Conservation (phyloP, 2,329 filamentous ascomycete genomes). For the Alternaria ethzedia region DNA sequence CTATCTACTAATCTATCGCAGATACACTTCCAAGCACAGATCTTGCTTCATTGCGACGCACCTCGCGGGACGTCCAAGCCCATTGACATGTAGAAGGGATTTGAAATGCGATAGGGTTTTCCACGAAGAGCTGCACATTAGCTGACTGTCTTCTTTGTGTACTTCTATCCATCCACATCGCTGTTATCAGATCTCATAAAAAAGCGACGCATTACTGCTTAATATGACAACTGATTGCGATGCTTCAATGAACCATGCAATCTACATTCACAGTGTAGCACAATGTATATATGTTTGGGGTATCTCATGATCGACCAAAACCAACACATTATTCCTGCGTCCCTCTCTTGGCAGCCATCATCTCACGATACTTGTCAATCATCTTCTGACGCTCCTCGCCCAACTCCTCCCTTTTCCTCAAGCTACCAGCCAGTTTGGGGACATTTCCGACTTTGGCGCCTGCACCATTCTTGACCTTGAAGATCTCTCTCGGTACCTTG, state of each 20-base stretch:
- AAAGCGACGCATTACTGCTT: background rate
- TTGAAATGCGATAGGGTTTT: background rate
- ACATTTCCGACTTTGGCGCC: slow-evolving; percentile 72
- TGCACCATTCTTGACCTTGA: slow-evolving; percentile 69
- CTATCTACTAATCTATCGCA: too few relatives aligned
- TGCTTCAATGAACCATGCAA: background rate
- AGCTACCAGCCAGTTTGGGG: slow-evolving; percentile 71
- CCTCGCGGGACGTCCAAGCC: too few relatives aligned
- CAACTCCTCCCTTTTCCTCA: slow-evolving; percentile 75
- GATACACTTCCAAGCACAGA: too few relatives aligned
- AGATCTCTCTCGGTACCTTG: slow-evolving; percentile 66
- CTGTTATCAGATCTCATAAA: background rate
- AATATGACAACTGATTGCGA: accelerated
- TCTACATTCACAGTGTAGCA: background rate
- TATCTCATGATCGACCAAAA: background rate
- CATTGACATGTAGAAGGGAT: too few relatives aligned
- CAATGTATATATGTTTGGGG: background rate
- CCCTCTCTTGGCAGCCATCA: slow-evolving; percentile 61
- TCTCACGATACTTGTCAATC: slow-evolving; percentile 74
- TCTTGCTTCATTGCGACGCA: too few relatives aligned
- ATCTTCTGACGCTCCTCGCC: slow-evolving; percentile 71
- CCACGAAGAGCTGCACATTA: background rate
- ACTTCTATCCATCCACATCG: background rate
- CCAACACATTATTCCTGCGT: background rate
- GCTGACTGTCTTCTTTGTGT: background rate